A percentile compares a stretch with the other conserved stretches of the same genome.
phyloP scores from a whole-genome alignment of 768 basidiomycete species.

The Crassisporium funariophilum region DNA sequence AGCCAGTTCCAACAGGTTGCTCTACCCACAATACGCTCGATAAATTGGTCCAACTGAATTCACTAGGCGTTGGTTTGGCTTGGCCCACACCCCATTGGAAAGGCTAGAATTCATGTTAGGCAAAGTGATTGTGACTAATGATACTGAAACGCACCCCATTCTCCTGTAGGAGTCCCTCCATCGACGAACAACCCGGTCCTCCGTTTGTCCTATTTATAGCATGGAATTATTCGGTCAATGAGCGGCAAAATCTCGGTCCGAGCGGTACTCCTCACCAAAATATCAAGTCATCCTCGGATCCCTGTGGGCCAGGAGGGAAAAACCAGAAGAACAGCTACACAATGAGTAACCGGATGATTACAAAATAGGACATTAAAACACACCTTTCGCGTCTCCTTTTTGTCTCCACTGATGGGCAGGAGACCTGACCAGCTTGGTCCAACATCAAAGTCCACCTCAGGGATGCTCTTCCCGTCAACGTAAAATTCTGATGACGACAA shows the following conservation, averaged over 20 bases:
- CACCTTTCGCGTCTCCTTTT: conserved; percentile 71
- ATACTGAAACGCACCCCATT: conserved; percentile 56
- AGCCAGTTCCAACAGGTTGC: conserved; percentile 81
- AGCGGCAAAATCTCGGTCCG: neutral
- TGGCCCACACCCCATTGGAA: conserved; percentile 66
- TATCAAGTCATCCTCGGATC: conserved; percentile 71
- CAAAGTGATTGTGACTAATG: neutral
- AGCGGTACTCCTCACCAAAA: conserved; percentile 54
- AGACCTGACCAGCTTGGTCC: conserved; percentile 79
- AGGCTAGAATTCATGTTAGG: conserved; percentile 47
- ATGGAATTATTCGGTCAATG: neutral
- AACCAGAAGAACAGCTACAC: conserved; percentile 80
- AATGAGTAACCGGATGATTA: neutral
- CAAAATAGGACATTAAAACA: neutral
- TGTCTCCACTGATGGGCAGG: conserved; percentile 62
- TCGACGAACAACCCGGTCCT: conserved; percentile 78
- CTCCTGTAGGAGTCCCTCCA: conserved; percentile 73
- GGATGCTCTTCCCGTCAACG: conserved; percentile 66
- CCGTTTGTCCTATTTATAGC: conserved; percentile 64
- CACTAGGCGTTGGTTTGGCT: conserved; percentile 63
- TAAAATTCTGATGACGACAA: conserved; percentile 53
- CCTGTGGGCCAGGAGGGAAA: conserved; percentile 76
- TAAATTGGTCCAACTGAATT: conserved; percentile 79
- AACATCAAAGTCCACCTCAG: conserved; percentile 70
- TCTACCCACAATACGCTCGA: conserved; percentile 77